These are phyloP conservation scores for Sinapis alba DNA, from an alignment of 441 rosid species.

Conservation along the genomic window DNA sequence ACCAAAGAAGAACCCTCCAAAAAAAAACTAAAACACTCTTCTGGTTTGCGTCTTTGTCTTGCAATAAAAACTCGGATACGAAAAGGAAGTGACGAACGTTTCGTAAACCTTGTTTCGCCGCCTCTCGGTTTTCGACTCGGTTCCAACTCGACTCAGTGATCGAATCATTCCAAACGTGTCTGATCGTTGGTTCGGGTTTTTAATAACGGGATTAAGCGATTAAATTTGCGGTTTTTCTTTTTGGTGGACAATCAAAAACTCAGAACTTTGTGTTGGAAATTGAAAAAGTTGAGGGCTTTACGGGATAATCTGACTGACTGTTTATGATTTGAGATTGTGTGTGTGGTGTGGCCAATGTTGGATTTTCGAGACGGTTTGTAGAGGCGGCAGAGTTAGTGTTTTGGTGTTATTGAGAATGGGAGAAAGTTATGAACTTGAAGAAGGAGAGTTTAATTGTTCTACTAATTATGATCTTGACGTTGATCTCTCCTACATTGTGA, in stretches of 20 bases:
- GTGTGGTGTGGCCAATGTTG: conserved; percentile 33
- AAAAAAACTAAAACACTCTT: conserved; percentile 26
- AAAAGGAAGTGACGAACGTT: conserved; percentile 27
- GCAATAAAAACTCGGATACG: conserved; percentile 35
- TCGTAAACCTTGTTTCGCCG: conserved; percentile 33
- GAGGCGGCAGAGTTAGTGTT: conserved; percentile 23
- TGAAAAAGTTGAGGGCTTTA: conserved; percentile 5
- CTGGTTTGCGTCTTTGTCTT: conserved; percentile 35
- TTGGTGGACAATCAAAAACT: background rate
- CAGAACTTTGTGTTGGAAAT: background rate
- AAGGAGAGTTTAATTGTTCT: conserved; percentile 37
- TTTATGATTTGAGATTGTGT: conserved; percentile 1
- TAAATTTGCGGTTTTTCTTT: background rate
- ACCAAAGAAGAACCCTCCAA: conserved; percentile 37
- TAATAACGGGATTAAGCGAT: conserved; percentile 20
- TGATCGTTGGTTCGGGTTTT: conserved; percentile 27
- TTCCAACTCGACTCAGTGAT: conserved; percentile 21
- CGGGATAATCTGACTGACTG: background rate
- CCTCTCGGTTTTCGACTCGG: conserved; percentile 10
- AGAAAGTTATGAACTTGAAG: conserved; percentile 40
- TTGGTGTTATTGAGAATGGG: conserved; percentile 19
- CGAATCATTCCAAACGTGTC: conserved; percentile 11
- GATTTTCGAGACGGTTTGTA: conserved; percentile 38
- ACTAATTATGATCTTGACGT: conserved; percentile 29
- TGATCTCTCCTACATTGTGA: conserved; percentile 41